Evolutionary conservation across 75 land plant species (phyloP).

Genomic region (Pinus taeda): DNA sequence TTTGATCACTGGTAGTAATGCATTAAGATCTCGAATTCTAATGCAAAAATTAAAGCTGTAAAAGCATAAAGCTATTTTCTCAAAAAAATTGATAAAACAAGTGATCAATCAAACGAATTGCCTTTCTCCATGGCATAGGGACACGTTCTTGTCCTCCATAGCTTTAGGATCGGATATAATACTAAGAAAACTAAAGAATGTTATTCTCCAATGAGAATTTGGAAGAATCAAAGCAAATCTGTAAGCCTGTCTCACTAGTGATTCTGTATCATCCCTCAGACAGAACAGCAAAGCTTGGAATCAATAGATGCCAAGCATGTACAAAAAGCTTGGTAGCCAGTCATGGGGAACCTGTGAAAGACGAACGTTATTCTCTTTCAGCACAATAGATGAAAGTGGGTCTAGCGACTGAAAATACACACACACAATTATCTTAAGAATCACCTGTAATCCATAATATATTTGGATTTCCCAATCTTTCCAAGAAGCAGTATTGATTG

Average conservation of each 20-base stretch:
- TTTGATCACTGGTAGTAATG: too few species aligned
- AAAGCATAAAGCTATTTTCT: too few species aligned
- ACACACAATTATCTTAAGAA: neutral
- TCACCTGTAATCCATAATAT: conserved; percentile 83
- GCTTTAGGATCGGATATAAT: too few species aligned
- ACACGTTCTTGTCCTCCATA: too few species aligned
- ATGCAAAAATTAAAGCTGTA: too few species aligned
- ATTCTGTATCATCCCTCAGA: conserved; percentile 15
- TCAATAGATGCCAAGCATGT: conserved; percentile 85
- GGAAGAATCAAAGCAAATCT: too few species aligned
- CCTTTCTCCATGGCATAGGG: too few species aligned
- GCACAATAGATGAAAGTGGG: neutral
- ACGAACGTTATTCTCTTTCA: neutral
- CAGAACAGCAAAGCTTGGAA: conserved; percentile 77
- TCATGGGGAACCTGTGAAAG: conserved; percentile 66
- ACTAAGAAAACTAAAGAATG: too few species aligned
- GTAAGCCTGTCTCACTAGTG: neutral
- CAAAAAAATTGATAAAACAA: too few species aligned
- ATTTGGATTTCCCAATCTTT: conserved; percentile 66
- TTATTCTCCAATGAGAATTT: too few species aligned
- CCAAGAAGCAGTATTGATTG: conserved; percentile 73
- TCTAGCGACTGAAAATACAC: neutral
- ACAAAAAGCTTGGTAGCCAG: conserved; percentile 86
- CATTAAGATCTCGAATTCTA: too few species aligned
- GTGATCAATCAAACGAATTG: too few species aligned